A percentile compares a stretch with the other conserved stretches of the same genome.
These are phyloP conservation scores for Murraya paniculata DNA, from an alignment of 345 rosid species.

Conservation along the genomic window DNA sequence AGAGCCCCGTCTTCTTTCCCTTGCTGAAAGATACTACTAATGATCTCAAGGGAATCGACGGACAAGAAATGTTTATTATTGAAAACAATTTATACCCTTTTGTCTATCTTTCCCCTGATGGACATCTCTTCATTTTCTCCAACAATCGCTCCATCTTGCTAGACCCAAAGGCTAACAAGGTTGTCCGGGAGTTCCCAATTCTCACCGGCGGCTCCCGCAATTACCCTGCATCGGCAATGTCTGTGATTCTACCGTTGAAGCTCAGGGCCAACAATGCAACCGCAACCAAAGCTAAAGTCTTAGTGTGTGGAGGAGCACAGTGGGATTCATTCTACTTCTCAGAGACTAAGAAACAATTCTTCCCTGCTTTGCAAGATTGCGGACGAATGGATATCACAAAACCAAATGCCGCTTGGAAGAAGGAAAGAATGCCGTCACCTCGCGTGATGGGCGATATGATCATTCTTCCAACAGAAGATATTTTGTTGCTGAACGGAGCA, in stretches of 20 bases:
- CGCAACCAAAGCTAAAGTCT: slow-evolving; percentile 38
- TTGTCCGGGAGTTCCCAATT: slow-evolving; percentile 59
- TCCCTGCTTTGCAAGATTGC: slow-evolving; percentile 56
- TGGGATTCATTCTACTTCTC: slow-evolving; percentile 36
- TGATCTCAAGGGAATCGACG: neutral
- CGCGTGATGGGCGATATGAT: slow-evolving; percentile 75
- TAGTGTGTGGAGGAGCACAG: slow-evolving; percentile 59
- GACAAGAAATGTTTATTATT: neutral
- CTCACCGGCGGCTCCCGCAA: slow-evolving; percentile 57
- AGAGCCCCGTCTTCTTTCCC: neutral
- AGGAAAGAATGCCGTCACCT: slow-evolving; percentile 61
- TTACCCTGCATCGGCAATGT: slow-evolving; percentile 58
- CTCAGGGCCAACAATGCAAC: slow-evolving; percentile 6
- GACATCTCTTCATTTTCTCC: slow-evolving; percentile 21
- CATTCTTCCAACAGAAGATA: slow-evolving; percentile 68
- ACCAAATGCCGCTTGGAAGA: slow-evolving; percentile 51
- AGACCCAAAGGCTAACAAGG: slow-evolving; percentile 37
- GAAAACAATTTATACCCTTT: slow-evolving; percentile 14
- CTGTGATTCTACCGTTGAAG: slow-evolving; percentile 55
- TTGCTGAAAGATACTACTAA: slow-evolving; percentile 13
- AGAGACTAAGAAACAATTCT: slow-evolving; percentile 33
- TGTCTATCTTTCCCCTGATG: slow-evolving; percentile 33
- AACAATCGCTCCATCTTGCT: slow-evolving; percentile 49
- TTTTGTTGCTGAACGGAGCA: slow-evolving; percentile 74
- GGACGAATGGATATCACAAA: slow-evolving; percentile 49